Base-by-base conservation (phyloP, 2,329 filamentous ascomycete species). In the Xylaria multiplex region DNA sequence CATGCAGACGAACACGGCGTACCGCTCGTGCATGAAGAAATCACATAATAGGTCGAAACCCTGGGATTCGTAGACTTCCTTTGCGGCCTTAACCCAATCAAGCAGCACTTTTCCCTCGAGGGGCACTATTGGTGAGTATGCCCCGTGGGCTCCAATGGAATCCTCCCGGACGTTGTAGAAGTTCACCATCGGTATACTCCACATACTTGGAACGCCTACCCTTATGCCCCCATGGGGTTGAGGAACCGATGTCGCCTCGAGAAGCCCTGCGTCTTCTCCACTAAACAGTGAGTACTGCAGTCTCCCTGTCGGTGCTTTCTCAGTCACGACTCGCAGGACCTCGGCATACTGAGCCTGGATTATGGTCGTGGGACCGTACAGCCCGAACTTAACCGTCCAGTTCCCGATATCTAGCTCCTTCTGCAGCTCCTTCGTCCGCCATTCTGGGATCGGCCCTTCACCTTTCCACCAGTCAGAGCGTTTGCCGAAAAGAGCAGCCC, bases 11-110 rank as follows among this genome's bases (percentile, higher is more conserved):
- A 82, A 79, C 40, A 83, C 80, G 8, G 81, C 79, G 53, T 83
- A 80, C 1, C 80, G 74, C 66, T 83, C 80, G 55, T 82, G 78
- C 80, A 84, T 81, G 73, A 83, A 83, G 72, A 83, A 83, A 63
- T 83, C 82, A 65, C 80, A 81, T 65, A 81, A 77, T 24, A 82
- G 70, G 66, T 84, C 82, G 56, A 82, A 80, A 0, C 76, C 77
- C 35, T 81, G 76, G 7, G 75, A 74, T 64, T 82, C 80, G 62
- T 79, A 82, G n/a, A 81, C 75, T 22, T 72, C 75, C 67, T 81
- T 80, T 42, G 80, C 79, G 0, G 74, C 77, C 64, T 65, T 76
- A 37, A 81, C 78, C 81, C 81, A 84, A 32, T 79, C 78, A 6
- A 81, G 68, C 48, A 83, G 73, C 11, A 75, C 73, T 61, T 78